Percentiles rank a stretch among this genome's conserved stretches.
Evolutionary conservation across 1,139 yeast species (phyloP).

Genomic region (Pichia terricola): DNA sequence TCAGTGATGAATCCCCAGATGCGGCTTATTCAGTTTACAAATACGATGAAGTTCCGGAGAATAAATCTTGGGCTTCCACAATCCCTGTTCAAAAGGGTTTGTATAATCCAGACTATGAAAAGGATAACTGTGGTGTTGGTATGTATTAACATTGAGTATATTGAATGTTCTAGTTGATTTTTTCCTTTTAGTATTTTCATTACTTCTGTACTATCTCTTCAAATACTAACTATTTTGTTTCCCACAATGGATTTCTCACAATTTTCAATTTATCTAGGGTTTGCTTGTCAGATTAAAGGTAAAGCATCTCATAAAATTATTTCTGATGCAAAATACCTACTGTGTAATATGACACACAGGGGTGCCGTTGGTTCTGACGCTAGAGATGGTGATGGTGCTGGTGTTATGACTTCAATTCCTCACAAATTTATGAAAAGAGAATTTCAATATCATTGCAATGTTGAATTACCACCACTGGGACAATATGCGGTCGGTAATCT

Average conservation of each 20-base stretch:
- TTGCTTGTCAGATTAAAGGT: constrained; percentile 92
- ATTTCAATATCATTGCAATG: constrained; percentile 50
- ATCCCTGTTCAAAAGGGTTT: constrained; percentile 83
- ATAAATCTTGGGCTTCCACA: constrained; percentile 86
- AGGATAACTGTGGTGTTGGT: constrained; percentile 97
- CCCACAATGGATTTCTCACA: too few species aligned
- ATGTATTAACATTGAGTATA: constrained; percentile 4
- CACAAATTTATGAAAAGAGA: constrained; percentile 80
- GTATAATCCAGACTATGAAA: constrained; percentile 88
- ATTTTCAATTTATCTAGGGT: constrained; percentile 30
- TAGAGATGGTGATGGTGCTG: constrained; percentile 98
- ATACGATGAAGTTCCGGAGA: constrained; percentile 68
- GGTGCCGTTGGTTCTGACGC: constrained; percentile 97
- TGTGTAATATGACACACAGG: constrained; percentile 97
- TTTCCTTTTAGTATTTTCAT: background rate
- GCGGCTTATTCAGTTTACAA: constrained; percentile 31
- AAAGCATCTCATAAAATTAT: constrained; percentile 81
- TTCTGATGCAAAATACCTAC: constrained; percentile 76
- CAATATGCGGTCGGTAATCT: constrained; percentile 94
- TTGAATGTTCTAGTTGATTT: background rate
- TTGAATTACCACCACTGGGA: constrained; percentile 62
- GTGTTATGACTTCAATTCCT: constrained; percentile 87
- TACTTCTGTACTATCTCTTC: background rate
- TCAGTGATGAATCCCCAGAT: background rate
- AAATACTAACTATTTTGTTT: constrained; percentile 2